Base-by-base conservation (phyloP, 371 early-diverging fungal species). In the Rhizopus stolonifer region DNA sequence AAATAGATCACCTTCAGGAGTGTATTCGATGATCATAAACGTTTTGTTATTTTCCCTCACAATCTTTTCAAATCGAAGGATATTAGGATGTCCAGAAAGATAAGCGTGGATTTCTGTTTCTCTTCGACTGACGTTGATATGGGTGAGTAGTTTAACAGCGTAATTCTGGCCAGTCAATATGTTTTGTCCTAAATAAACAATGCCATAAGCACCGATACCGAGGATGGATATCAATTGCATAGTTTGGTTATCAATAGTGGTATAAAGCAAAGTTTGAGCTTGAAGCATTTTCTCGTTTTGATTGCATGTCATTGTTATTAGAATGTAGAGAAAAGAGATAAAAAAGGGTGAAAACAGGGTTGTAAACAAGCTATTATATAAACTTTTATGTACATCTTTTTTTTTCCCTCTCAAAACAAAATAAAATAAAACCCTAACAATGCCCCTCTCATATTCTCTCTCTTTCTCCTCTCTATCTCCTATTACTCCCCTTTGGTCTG, bases 21-120 rank as follows among this genome's bases (percentile, higher is more conserved):
- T 80, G 53, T 86, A 88, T 68, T 93, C 93, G 67, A 94, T 76
- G 14, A 92, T 77, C 52, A 93, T 69, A 61, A 87, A 92, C 14
- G 87, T 70, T 65, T 76, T 84, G 24, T 84, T 70, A 19, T 71
- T 61, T n/a, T 84, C 83, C 58, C 85, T 84, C 25, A 92, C 84
- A 46, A 83, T 78, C 60, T 84, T 82, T 47, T 85, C 77, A 56
- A 92, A 72, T 21, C 69, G 64, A 14, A 92, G 76, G 21, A 93
- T 82, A 56, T 86, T 84, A 21, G 74, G 77, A 55, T 91, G 89
- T 11, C 76, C 71, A 22, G 84, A 76, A 29, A 86, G 65, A 24
- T 74, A 70, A 11, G 77, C 67, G 45, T 86, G 89, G n/a, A 88
- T 74, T 19, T 76, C 73, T 15, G 81, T 63, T 56, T 80, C 72